A percentile compares a stretch with the other conserved stretches of the same genome.
Evolutionary conservation across 306 rosid species (phyloP).

Genomic region (Malus sieversii): DNA sequence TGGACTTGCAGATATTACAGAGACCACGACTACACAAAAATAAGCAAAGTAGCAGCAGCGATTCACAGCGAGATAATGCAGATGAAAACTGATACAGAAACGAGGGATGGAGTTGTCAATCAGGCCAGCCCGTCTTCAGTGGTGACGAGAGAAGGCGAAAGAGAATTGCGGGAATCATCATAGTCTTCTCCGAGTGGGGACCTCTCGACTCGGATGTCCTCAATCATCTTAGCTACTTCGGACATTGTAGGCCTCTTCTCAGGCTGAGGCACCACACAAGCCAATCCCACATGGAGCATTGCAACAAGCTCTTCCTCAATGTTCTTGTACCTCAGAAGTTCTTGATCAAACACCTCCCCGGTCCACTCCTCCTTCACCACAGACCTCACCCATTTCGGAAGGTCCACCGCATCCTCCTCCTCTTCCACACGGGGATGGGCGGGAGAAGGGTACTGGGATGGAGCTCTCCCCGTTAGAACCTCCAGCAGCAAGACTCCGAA

Average conservation of each 20-base stretch:
- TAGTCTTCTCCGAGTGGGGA: slow-evolving; percentile 90
- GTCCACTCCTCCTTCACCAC: slow-evolving; percentile 99
- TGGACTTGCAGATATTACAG: slow-evolving; percentile 33
- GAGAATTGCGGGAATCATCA: slow-evolving; percentile 78
- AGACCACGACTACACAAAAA: slow-evolving; percentile 27
- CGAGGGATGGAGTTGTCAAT: not conserved
- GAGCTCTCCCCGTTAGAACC: slow-evolving; percentile 78
- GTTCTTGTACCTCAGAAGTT: slow-evolving; percentile 83
- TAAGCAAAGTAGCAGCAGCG: slow-evolving; percentile 11
- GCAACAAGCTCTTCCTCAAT: slow-evolving; percentile 96
- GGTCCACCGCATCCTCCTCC: slow-evolving; percentile 53
- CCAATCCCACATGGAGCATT: slow-evolving; percentile 82
- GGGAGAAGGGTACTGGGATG: slow-evolving; percentile 67
- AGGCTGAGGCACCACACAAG: slow-evolving; percentile 62
- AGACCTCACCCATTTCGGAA: slow-evolving; percentile 87
- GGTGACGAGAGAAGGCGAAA: slow-evolving; percentile 83
- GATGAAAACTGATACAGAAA: not conserved
- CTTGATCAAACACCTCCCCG: slow-evolving; percentile 91
- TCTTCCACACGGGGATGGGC: slow-evolving; percentile 33
- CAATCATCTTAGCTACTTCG: slow-evolving; percentile 79
- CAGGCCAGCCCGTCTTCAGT: slow-evolving; percentile 84
- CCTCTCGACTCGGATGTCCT: slow-evolving; percentile 90
- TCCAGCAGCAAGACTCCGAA: slow-evolving; percentile 83
- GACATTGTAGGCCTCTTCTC: slow-evolving; percentile 93
- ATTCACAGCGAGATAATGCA: slow-evolving; percentile 45